These are phyloP conservation scores for Cladophialophora carrionii DNA, from an alignment of 2,329 filamentous ascomycete genomes.

Conservation along the genomic window DNA sequence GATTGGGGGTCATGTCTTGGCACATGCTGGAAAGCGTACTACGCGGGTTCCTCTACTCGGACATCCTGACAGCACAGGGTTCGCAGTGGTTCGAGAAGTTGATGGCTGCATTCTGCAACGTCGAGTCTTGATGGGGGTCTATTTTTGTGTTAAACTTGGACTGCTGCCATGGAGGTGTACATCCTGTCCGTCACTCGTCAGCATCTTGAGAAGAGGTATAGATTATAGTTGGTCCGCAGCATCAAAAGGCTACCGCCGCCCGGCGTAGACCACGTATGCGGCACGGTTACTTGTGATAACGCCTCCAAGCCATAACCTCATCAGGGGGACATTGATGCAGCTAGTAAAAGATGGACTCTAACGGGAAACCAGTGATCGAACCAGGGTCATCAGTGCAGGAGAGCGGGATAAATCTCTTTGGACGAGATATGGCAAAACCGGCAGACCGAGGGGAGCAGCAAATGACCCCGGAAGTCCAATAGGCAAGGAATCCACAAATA, in stretches of 20 bases:
- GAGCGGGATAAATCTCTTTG: background rate
- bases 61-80: conserved; percentile 5
- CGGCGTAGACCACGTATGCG: background rate
- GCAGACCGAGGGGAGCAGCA: too few relatives aligned
- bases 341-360: too few relatives aligned
- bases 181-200: background rate
- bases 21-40: background rate
- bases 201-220: background rate
- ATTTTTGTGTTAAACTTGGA: background rate
- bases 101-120: background rate
- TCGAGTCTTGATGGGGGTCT: background rate
- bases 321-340: too few relatives aligned
- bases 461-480: too few relatives aligned
- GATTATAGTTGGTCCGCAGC: too few relatives aligned
- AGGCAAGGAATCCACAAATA: too few relatives aligned
- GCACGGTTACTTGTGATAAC: background rate
- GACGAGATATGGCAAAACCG: background rate
- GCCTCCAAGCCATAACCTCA: background rate
- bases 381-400: background rate
- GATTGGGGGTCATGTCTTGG: background rate
- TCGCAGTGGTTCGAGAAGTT: conserved; percentile 10
- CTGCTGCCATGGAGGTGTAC: background rate
- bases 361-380: background rate
- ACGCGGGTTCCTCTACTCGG: conserved; percentile 14
- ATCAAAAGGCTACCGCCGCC: background rate